Conservation (phyloP, 1,139 yeast genomes). For the Pichia sp. region DNA sequence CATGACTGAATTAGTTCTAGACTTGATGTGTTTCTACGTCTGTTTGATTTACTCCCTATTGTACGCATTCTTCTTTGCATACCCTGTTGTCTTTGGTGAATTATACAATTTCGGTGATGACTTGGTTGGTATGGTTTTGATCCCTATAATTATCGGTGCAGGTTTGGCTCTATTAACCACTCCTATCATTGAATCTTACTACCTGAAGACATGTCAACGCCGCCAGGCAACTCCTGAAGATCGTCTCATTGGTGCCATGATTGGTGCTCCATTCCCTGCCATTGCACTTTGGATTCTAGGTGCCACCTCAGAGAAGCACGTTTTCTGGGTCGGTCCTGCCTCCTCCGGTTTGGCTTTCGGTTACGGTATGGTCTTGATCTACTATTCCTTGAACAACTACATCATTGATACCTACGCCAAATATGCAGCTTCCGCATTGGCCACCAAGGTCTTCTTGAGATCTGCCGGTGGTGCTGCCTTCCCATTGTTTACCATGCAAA, state of each 20-base stretch:
- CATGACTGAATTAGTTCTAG: conserved; percentile 77
- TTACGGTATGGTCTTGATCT: conserved; percentile 85
- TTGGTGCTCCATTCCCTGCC: conserved; percentile 88
- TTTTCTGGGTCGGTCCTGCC: conserved; percentile 94
- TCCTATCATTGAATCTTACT: conserved; percentile 62
- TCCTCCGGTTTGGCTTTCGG: conserved; percentile 88
- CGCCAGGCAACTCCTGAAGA: conserved; percentile 83
- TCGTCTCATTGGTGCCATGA: conserved; percentile 80
- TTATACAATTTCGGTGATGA: conserved; percentile 66
- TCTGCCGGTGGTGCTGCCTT: conserved; percentile 85
- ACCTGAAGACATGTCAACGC: conserved; percentile 46
- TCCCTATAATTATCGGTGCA: conserved; percentile 88
- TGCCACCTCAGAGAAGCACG: conserved; percentile 74
- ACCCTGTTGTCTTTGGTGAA: conserved; percentile 68
- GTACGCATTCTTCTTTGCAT: conserved; percentile 90
- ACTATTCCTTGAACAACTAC: conserved; percentile 82
- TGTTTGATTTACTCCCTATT: conserved; percentile 82
- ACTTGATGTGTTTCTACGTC: conserved; percentile 76
- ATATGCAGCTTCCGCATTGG: conserved; percentile 86
- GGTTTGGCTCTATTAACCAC: conserved; percentile 65
- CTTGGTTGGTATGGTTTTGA: conserved; percentile 73
- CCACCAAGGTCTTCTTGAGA: conserved; percentile 85
- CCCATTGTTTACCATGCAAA: conserved; percentile 75
- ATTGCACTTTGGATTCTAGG: conserved; percentile 83
- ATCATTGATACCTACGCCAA: conserved; percentile 83